A percentile compares a stretch with the other conserved stretches of the same genome.
Conservation (phyloP, 768 basidiomycete genomes). For the Rubroboletus pulcherrimus region DNA sequence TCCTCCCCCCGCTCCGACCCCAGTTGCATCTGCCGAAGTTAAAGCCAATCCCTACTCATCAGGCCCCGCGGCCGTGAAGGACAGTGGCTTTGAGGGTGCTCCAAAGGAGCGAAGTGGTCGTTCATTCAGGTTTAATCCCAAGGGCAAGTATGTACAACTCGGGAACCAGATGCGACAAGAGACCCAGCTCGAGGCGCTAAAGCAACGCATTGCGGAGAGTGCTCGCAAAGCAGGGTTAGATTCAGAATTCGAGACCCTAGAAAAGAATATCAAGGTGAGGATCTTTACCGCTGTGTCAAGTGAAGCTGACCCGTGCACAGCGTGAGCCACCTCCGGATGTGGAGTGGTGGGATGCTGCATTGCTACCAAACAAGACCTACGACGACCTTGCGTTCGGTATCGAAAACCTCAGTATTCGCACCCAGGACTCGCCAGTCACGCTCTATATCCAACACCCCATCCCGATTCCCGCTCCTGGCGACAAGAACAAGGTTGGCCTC, state of each 20-base stretch:
- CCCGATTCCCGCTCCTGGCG: conserved; percentile 86
- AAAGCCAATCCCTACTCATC: conserved; percentile 78
- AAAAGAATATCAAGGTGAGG: conserved; percentile 82
- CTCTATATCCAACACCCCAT: conserved; percentile 97
- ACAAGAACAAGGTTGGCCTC: conserved; percentile 72
- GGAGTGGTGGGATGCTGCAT: conserved; percentile 96
- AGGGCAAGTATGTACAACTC: conserved; percentile 84
- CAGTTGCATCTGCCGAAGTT: conserved; percentile 38
- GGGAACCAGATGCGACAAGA: conserved; percentile 72
- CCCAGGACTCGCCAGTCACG: conserved; percentile 70
- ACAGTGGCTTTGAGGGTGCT: conserved; percentile 67
- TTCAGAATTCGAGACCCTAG: conserved; percentile 85
- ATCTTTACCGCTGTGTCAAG: not conserved
- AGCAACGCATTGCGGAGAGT: conserved; percentile 89
- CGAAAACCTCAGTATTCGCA: conserved; percentile 59
- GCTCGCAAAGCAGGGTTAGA: conserved; percentile 93
- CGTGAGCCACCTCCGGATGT: conserved; percentile 81
- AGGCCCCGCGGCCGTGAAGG: conserved; percentile 41
- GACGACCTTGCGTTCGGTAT: conserved; percentile 63
- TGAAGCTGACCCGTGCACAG: conserved; percentile 35
- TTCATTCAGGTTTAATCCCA: conserved; percentile 81
- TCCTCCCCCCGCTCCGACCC: conserved; percentile 43
- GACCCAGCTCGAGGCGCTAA: conserved; percentile 81
- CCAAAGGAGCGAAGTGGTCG: conserved; percentile 69
- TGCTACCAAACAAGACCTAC: conserved; percentile 79